A percentile compares a stretch with the other conserved stretches of the same genome.
Evolutionary conservation across 768 basidiomycete genomes (phyloP).

Genomic region (Baorangia bicolor): DNA sequence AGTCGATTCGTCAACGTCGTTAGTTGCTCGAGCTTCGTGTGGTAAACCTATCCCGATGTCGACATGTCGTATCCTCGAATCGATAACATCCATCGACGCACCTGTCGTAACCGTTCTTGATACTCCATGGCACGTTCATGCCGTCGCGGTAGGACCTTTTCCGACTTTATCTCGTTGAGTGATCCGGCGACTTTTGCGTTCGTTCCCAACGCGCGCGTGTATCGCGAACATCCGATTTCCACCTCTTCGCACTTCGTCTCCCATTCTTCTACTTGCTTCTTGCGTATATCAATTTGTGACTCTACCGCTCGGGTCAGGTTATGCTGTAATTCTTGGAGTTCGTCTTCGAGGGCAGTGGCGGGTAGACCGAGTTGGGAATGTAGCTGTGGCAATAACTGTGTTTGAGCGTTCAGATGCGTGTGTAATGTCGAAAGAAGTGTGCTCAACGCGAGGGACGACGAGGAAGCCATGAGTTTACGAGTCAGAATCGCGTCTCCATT

Average conservation of each 20-base stretch:
- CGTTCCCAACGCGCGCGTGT: constrained; percentile 68
- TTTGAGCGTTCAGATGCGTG: constrained; percentile 76
- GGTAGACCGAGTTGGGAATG: constrained; percentile 86
- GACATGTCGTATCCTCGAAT: constrained; percentile 19
- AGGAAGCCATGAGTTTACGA: constrained; percentile 26
- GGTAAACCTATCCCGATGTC: constrained; percentile 51
- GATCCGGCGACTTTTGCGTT: constrained; percentile 64
- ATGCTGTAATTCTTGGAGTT: constrained; percentile 69
- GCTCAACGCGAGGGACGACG: constrained; percentile 46
- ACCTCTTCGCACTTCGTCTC: constrained; percentile 57
- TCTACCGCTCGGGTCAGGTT: constrained; percentile 77
- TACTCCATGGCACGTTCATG: constrained; percentile 65
- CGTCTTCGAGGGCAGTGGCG: constrained; percentile 74
- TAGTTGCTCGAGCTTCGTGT: constrained; percentile 76
- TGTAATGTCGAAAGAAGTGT: constrained; percentile 75
- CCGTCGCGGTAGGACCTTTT: constrained; percentile 68
- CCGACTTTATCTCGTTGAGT: constrained; percentile 68
- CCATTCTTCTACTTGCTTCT: constrained; percentile 79
- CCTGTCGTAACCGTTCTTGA: constrained; percentile 80
- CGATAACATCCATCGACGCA: constrained; percentile 33
- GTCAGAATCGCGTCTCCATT: constrained; percentile 11
- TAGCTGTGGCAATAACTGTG: constrained; percentile 75
- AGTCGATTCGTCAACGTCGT: constrained; percentile 69
- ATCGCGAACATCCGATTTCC: constrained; percentile 64
- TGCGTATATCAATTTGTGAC: constrained; percentile 61